Base-by-base conservation (phyloP, 768 basidiomycete genomes). In the Dioszegia aurantiaca region DNA sequence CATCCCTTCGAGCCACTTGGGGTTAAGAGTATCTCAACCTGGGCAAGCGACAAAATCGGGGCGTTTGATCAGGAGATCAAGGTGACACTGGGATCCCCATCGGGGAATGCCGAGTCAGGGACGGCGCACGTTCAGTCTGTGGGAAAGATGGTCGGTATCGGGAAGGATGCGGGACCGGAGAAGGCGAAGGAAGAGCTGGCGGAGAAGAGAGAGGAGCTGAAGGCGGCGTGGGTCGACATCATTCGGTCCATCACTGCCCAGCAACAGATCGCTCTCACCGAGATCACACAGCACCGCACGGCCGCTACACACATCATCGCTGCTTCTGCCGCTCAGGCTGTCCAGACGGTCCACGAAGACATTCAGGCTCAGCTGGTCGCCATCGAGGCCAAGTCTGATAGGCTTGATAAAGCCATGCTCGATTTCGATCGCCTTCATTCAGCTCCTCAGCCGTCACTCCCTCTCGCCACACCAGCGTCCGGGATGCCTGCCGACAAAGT, bases 321-420 rank as follows among this genome's bases (percentile, higher is more conserved):
- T 17, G 27, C 12, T 4, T 5, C 21, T 9, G 16, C 6, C 17
- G 46, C 26, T 17, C 5, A 17, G 23, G 46, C 30, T 31, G 6
- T 47, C 27, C 23, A 19, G 3, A 23, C 26, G 10, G 17, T 30
- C n/a, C 12, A 23, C 3, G 3, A 30, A 14, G 6, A 28, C 4
- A 6, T 24, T 12, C 8, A 4, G 8, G 8, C 8, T 30, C 27
- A 19, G 16, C 46, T 47, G 5, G 10, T 16, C 3, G 28, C 3
- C 9, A 47, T 47, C 27, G 46, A 31, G 12, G 9, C 9, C 17
- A 47, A 30, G 46, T 21, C 41, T 8, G 53, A 55, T 41, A 43
- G 30, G 53, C 40, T 55, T 19, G 53, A 55, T 30, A 36, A 11
- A 8, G 27, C 23, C 24, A 56, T 56, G 55, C 26, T 42, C 33